phyloP scores from a whole-genome alignment of 2,329 filamentous ascomycete species.

The Hymenoscyphus albidus region DNA sequence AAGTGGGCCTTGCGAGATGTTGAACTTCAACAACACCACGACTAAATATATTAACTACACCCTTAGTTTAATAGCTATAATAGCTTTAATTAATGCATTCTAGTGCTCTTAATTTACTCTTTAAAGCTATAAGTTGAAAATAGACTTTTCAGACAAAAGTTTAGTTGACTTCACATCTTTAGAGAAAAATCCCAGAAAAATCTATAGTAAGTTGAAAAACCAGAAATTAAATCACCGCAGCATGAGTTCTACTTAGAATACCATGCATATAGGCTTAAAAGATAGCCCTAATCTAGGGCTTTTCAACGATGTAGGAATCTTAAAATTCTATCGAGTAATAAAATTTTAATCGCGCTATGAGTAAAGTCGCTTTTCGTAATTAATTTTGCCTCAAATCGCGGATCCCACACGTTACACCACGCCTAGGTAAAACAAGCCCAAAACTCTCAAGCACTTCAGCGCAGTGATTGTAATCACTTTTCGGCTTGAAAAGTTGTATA shows the following conservation, averaged over 20 bases:
- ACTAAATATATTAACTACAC: not conserved
- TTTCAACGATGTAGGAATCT: not conserved
- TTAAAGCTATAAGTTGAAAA: not conserved
- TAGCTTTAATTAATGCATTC: not conserved
- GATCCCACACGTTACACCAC: not conserved
- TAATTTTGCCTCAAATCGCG: not conserved
- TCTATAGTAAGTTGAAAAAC: not conserved
- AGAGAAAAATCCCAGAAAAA: not conserved
- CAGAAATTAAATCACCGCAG: not conserved
- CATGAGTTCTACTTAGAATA: not conserved
- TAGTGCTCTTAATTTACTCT: not conserved
- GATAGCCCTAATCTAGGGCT: not conserved
- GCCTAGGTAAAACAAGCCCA: not conserved
- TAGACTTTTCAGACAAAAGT: not conserved
- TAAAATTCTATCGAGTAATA: not conserved
- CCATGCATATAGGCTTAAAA: not conserved
- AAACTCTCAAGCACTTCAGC: not conserved
- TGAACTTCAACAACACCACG: not conserved
- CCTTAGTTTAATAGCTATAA: not conserved
- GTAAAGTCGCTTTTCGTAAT: not conserved
- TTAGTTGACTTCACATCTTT: not conserved
- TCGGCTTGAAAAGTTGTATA: not conserved
- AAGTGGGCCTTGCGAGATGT: not conserved
- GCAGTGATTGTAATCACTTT: not conserved
- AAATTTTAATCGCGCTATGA: not conserved